Conservation (phyloP, 805 yeast genomes). For the Lachancea waltii region DNA sequence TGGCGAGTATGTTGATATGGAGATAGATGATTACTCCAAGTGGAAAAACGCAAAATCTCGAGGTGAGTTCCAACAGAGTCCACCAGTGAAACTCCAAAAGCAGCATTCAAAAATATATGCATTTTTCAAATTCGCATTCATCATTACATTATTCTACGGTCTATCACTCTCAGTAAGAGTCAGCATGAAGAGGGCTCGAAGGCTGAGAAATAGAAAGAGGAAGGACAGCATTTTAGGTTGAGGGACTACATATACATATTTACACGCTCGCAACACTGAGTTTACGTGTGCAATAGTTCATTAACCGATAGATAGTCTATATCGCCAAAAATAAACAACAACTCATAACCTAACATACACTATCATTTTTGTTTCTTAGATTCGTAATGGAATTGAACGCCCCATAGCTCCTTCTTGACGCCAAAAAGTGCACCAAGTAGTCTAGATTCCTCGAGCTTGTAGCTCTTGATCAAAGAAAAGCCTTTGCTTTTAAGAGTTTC, state of each 20-base stretch:
- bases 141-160: slow-evolving; percentile 16
- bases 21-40: slow-evolving; percentile 18
- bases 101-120: not conserved
- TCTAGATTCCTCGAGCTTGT: slow-evolving; percentile 25
- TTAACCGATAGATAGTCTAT: no score
- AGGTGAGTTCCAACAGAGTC: slow-evolving; percentile 1
- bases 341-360: no score
- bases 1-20: slow-evolving; percentile 18
- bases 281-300: no score
- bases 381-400: slow-evolving; percentile 34
- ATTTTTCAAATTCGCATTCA: not conserved
- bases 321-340: no score
- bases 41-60: slow-evolving; percentile 23
- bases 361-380: slow-evolving; percentile 12
- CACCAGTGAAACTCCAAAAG: not conserved
- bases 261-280: not conserved
- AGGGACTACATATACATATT: not conserved
- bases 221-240: slow-evolving; percentile 5
- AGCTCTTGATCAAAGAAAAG: slow-evolving; percentile 35
- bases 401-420: slow-evolving; percentile 29
- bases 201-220: not conserved
- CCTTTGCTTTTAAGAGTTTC: slow-evolving; percentile 36
- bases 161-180: slow-evolving; percentile 26
- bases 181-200: slow-evolving; percentile 11
- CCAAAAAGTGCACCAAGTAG: slow-evolving; percentile 30